Base-by-base conservation (phyloP, 2,329 filamentous ascomycete species). In the Colletotrichum filicis region DNA sequence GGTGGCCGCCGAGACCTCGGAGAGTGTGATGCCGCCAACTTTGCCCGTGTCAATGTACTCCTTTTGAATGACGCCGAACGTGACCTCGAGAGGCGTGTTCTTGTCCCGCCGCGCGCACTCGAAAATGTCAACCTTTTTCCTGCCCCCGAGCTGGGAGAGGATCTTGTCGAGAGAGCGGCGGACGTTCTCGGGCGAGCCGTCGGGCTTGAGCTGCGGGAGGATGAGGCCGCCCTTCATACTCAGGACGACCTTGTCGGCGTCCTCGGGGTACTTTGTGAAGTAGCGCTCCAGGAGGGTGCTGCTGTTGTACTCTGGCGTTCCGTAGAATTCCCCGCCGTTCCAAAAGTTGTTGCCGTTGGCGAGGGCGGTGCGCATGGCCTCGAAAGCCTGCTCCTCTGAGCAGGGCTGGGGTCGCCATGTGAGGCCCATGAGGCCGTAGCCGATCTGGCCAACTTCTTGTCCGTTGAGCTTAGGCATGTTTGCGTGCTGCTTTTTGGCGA, bases 321-420 rank as follows among this genome's bases (percentile, higher is more conserved):
- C 92, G 81, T 94, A 94, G 78, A 93, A 88, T 78, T 92, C 90
- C 74, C 86, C 91, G 49, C 85, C 90, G 76, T 92, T 92, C 90
- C 91, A 93, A 68, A 87, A 83, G 74, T 82, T 87, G 77, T 81
- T 82, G 68, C 86, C 84, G 12, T 79, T 79, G 28, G 81, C 75
- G 14, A 91, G 79, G 6, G 90, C 83, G 22, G 87, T 85, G 75
- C 87, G 87, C 81, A 93, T 84, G 12, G 89, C 87, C 56, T 86
- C 86, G 74, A 91, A 86, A 49, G 87, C 83, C 74, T 88, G 82
- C 42, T 89, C 85, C 16, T 87, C 78, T 2, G 87, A 79, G 11
- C 80, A 79, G 1, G 82, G 80, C 19, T 79, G 76, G 35, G 78
- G 77, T 26, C 84, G 82, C 84, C 85, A 85, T 28, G 85, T 86